Conservation (phyloP, 352 stramenopile genomes). For the Globisporangium heterothallicum region DNA sequence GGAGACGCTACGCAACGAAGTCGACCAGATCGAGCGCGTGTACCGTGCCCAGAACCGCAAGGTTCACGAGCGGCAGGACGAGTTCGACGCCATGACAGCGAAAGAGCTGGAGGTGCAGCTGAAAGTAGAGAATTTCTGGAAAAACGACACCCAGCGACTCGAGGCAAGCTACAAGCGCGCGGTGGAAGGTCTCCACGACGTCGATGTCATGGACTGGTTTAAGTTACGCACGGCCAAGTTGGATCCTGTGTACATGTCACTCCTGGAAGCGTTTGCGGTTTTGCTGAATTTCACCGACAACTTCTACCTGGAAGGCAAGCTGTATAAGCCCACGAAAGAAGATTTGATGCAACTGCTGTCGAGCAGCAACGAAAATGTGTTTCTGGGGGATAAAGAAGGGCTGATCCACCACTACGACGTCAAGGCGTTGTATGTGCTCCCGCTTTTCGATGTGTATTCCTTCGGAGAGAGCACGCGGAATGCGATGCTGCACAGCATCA, state of each 20-base stretch:
- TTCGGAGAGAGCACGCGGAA: conserved; percentile 63
- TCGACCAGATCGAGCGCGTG: conserved; percentile 41
- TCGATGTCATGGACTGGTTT: conserved; percentile 74
- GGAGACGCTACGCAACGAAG: conserved; percentile 44
- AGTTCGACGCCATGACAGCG: conserved; percentile 35
- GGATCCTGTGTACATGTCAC: conserved; percentile 47
- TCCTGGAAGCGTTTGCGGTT: conserved; percentile 62
- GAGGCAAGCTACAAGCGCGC: conserved; percentile 63
- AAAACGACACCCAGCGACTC: conserved; percentile 28
- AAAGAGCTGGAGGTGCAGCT: conserved; percentile 73
- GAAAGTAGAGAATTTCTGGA: conserved; percentile 79
- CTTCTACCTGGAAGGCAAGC: conserved; percentile 37
- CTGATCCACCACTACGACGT: conserved; percentile 75
- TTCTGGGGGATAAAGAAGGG: conserved; percentile 71
- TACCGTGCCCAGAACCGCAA: conserved; percentile 27
- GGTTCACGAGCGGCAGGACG: conserved; percentile 22
- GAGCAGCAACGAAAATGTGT: conserved; percentile 76
- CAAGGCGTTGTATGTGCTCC: conserved; percentile 73
- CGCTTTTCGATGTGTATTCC: conserved; percentile 79
- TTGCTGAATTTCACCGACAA: conserved; percentile 76
- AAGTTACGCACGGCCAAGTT: conserved; percentile 54
- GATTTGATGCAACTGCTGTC: conserved; percentile 66
- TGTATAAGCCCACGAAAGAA: conserved; percentile 41
- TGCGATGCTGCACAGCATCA: conserved; percentile 53
- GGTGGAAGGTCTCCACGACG: conserved; percentile 38